Conservation (phyloP, 1,139 yeast species). For the Sugiyamaella pinicola region DNA sequence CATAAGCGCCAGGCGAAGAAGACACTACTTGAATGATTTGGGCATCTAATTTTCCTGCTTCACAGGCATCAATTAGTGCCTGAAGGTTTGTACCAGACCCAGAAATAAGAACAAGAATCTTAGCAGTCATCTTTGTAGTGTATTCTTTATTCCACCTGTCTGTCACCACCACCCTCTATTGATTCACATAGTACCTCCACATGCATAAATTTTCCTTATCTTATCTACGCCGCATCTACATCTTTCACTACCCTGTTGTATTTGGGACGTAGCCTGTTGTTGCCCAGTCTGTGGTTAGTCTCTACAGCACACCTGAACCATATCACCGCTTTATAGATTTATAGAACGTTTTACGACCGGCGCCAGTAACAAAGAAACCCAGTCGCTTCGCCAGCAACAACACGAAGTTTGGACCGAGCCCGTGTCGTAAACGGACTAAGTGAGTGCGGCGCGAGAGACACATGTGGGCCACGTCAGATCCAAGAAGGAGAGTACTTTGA, state of each 20-base stretch:
- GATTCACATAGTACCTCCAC: neutral
- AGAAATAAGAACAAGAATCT: slow-evolving; percentile 78
- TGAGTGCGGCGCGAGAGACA: too few species aligned
- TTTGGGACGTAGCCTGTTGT: too few species aligned
- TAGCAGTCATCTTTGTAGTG: slow-evolving; percentile 4
- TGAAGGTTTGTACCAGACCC: slow-evolving; percentile 95
- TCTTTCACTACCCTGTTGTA: too few species aligned
- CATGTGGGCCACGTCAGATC: neutral
- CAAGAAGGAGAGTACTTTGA: neutral
- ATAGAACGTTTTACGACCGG: too few species aligned
- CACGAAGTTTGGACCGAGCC: too few species aligned
- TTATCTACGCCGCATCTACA: slow-evolving; percentile 11
- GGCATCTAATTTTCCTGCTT: slow-evolving; percentile 52
- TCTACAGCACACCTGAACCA: too few species aligned
- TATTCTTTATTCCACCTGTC: neutral
- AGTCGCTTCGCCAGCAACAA: too few species aligned
- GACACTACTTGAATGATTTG: slow-evolving; percentile 76
- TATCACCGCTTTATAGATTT: too few species aligned
- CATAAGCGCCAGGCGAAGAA: slow-evolving; percentile 80
- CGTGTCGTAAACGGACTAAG: too few species aligned
- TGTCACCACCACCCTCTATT: neutral
- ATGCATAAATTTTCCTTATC: slow-evolving; percentile 12
- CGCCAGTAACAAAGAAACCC: too few species aligned
- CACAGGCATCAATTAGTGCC: slow-evolving; percentile 80
- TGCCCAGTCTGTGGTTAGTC: too few species aligned